Evolutionary conservation across 805 yeast species (phyloP).

Genomic region (Wickerhamiella siamensis): DNA sequence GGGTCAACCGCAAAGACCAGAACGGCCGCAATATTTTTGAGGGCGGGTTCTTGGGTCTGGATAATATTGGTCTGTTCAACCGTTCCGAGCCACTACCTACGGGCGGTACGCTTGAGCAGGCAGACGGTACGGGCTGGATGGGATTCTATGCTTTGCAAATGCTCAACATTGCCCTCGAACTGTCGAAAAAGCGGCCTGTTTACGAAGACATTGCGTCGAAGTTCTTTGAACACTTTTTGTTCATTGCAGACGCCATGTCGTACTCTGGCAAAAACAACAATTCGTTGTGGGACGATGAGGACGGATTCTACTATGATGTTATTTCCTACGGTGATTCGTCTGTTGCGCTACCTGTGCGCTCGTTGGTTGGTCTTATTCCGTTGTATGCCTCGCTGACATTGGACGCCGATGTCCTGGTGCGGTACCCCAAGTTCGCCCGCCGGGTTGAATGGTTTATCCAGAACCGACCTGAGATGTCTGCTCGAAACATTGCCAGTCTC

Average conservation of each 20-base stretch:
- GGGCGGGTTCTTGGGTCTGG: conserved; percentile 88
- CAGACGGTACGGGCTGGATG: conserved; percentile 97
- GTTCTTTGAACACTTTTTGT: conserved; percentile 81
- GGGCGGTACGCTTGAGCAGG: conserved; percentile 81
- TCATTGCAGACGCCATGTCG: conserved; percentile 90
- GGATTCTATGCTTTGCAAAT: conserved; percentile 81
- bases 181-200: conserved; percentile 70
- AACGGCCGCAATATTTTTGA: conserved; percentile 83
- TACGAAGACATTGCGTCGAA: conserved; percentile 90
- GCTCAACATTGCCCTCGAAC: conserved; percentile 83
- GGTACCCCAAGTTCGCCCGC: conserved; percentile 69
- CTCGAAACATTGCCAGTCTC: conserved; percentile 79
- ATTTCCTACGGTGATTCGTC: conserved; percentile 64
- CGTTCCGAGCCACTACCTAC: conserved; percentile 88
- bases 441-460: conserved; percentile 73
- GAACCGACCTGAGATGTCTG: conserved; percentile 53
- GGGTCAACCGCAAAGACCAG: conserved; percentile 85
- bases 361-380: conserved; percentile 84
- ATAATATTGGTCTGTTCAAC: conserved; percentile 84
- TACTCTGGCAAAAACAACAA: conserved; percentile 36
- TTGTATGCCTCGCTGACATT: conserved; percentile 76
- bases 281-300: conserved; percentile 71
- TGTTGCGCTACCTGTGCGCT: conserved; percentile 67
- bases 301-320: conserved; percentile 80
- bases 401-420: conserved; percentile 66